These are phyloP conservation scores for Juncus inflexus DNA, from an alignment of 176 grass and related monocot species.

Conservation along the genomic window DNA sequence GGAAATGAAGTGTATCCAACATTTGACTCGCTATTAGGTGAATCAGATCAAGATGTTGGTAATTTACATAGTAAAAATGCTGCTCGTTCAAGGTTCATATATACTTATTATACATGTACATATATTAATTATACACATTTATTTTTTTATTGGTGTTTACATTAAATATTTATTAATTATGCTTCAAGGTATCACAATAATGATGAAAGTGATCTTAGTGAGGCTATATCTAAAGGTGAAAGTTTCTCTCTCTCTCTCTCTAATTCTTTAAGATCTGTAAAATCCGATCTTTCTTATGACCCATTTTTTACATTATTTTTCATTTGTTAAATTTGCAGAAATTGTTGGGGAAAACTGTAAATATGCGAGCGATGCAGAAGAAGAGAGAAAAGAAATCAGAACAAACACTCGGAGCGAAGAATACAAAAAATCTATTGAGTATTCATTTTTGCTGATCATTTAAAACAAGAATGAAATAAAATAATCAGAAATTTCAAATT, in stretches of 20 bases:
- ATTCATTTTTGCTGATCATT: conserved; percentile 19
- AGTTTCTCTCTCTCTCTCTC: conserved; percentile 7
- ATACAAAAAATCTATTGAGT: conserved; percentile 29
- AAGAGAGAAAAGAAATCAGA: conserved; percentile 27
- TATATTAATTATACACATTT: not conserved
- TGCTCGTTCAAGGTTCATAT: conserved; percentile 10
- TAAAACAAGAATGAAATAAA: too few species aligned
- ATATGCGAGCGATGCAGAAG: conserved; percentile 29
- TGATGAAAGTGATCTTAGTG: conserved; percentile 45
- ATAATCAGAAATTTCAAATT: too few species aligned
- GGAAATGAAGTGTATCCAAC: conserved; percentile 31
- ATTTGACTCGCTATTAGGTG: conserved; percentile 25
- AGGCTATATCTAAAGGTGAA: conserved; percentile 41
- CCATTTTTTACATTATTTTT: not conserved
- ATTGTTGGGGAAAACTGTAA: conserved; percentile 45
- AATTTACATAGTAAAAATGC: conserved; percentile 13
- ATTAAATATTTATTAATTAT: conserved; percentile 22
- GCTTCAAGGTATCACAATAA: conserved; percentile 37
- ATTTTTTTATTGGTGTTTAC: conserved; percentile 13
- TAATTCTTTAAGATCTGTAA: conserved; percentile 11
- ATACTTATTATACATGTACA: not conserved
- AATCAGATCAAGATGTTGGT: conserved; percentile 29
- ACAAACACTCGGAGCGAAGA: conserved; percentile 29
- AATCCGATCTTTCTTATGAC: not conserved
- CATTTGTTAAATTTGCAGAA: conserved; percentile 31